A percentile compares a stretch with the other conserved stretches of the same genome.
Evolutionary conservation across 306 rosid genomes (phyloP).

Genomic region (Lagenaria siceraria): DNA sequence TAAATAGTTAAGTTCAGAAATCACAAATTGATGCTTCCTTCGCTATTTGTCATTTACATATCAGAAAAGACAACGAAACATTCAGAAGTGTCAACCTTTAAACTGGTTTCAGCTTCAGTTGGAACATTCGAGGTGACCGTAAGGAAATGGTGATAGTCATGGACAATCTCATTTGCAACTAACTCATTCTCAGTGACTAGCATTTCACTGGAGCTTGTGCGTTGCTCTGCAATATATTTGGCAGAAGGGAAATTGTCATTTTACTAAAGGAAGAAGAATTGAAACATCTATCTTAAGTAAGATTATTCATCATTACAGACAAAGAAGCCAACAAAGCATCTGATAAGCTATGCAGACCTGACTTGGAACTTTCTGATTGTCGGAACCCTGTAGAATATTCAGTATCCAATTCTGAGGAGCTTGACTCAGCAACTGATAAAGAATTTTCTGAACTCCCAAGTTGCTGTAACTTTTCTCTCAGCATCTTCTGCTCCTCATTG

Average conservation of each 20-base stretch:
- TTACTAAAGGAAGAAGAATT: background rate
- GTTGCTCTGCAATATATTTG: slow-evolving; percentile 20
- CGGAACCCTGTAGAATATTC: background rate
- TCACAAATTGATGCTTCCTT: background rate
- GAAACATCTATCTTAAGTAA: slow-evolving; percentile 34
- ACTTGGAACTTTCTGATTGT: background rate
- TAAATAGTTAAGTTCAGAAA: background rate
- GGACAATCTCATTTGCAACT: slow-evolving; percentile 74
- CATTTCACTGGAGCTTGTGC: slow-evolving; percentile 26
- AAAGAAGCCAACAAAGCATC: slow-evolving; percentile 17
- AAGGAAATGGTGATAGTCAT: slow-evolving; percentile 36
- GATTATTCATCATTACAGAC: slow-evolving; percentile 24
- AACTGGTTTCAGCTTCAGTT: slow-evolving; percentile 31
- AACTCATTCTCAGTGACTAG: slow-evolving; percentile 54
- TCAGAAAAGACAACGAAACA: background rate
- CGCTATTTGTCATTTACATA: background rate
- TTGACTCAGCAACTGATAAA: slow-evolving; percentile 25
- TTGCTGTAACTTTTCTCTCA: slow-evolving; percentile 68
- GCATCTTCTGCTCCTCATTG: slow-evolving; percentile 47
- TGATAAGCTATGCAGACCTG: slow-evolving; percentile 3
- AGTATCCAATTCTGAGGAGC: background rate
- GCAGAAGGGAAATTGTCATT: slow-evolving; percentile 19
- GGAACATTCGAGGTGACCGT: slow-evolving; percentile 24
- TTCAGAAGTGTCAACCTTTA: slow-evolving; percentile 44
- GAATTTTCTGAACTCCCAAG: slow-evolving; percentile 55